Evolutionary conservation across 352 stramenopile genomes (phyloP), one percentile per base, ranked within the genome.

Genomic region (Pythium plurisporium): DNA sequence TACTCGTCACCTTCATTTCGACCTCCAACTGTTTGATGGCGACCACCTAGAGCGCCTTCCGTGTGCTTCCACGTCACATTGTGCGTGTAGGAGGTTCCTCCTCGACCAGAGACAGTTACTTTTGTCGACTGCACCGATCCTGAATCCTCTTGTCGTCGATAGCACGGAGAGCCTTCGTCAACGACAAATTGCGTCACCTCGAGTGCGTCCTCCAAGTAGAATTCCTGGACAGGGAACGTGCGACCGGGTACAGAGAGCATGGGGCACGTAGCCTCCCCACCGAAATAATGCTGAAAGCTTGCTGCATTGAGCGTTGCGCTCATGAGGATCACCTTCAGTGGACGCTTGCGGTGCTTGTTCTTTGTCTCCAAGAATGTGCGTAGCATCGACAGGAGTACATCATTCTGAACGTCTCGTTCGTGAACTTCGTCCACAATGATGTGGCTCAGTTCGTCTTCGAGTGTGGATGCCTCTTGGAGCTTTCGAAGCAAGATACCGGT

Each of bases 391-490:
- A 98, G 59, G 20, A 98, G 60, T 36, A 98, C 90, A 44, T 97
- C 91, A 14, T 79, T 96, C 56, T 97, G 90, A 15, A 97, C 70
- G 60, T 97, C 87, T 17, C 97, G 81, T 72, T 99, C 97, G 65
- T 99, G 95, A 26, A 99, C 95, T 69, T 99, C 96, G 68, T 99
- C 97, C 15, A 99, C 87, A 45, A 99, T 94, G 48, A 99, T 86
- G 69, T 99, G 96, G 23, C 92, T 98, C 36, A 99, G 74, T 44
- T 89, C 83, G 27, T 92, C 65, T 2, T 58, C 63, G 3, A 98
- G 69, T 5, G 79, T 88, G 5, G 62, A 71, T 12, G 92, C 82
- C 2, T 87, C 75, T 45, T 98, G 94, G 5, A 98, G 72, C 49
- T 88, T 86, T 12, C 94, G 89, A 9, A 99, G 70, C 30, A 99